A percentile compares a stretch with the other conserved stretches of the same genome.
These are phyloP conservation scores for Fusarium circinatum DNA, from an alignment of 2,329 filamentous ascomycete species.

Conservation along the genomic window DNA sequence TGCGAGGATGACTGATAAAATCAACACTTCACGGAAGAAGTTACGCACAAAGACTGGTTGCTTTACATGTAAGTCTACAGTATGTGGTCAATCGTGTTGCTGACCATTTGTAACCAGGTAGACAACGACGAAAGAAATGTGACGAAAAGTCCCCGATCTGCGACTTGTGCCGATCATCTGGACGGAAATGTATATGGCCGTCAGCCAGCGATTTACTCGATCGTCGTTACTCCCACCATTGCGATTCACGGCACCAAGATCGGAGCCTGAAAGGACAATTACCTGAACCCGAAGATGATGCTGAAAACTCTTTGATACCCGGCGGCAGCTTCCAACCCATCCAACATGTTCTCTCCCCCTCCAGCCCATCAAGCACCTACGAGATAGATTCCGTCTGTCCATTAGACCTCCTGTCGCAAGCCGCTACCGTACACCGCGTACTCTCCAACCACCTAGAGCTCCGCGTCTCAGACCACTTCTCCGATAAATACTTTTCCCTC, in stretches of 20 bases:
- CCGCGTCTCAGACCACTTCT: conserved; percentile 33
- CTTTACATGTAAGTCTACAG: conserved; percentile 16
- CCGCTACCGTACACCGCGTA: conserved; percentile 1
- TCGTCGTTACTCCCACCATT: conserved; percentile 22
- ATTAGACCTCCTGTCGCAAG: conserved; percentile 3
- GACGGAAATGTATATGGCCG: conserved; percentile 24
- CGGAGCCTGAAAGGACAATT: neutral
- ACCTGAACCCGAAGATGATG: neutral
- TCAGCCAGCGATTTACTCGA: conserved; percentile 23
- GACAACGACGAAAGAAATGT: conserved; percentile 35
- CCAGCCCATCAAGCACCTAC: no score
- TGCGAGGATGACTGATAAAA: neutral
- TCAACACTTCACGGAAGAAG: neutral
- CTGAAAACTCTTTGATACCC: neutral
- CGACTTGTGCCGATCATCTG: neutral
- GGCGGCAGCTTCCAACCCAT: no score
- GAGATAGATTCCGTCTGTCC: neutral
- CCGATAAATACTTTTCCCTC: conserved; percentile 32
- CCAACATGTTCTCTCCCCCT: rapidly evolving
- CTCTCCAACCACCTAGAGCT: conserved; percentile 26
- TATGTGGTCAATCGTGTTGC: rapidly evolving
- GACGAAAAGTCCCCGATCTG: conserved; percentile 27
- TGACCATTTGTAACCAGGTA: neutral
- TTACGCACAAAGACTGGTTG: conserved; percentile 35
- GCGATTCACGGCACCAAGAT: conserved; percentile 8